These are phyloP conservation scores for Naematelia aurantialba DNA, from an alignment of 768 basidiomycete genomes.

Conservation along the genomic window DNA sequence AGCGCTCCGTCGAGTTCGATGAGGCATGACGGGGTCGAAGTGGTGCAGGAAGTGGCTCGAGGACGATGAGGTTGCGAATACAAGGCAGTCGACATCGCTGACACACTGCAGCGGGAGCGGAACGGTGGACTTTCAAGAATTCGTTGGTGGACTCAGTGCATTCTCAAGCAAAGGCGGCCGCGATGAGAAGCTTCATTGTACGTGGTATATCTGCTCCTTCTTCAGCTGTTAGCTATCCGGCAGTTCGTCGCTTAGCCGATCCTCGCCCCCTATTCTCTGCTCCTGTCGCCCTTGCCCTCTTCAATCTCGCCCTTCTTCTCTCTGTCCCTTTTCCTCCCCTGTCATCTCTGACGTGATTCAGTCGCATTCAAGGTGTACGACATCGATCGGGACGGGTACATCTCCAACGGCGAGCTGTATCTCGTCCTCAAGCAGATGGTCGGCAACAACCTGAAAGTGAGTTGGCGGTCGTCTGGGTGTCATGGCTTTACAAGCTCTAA, in stretches of 20 bases:
- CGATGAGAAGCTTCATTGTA: constrained; percentile 94
- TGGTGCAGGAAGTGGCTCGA: no score
- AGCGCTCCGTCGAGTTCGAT: no score
- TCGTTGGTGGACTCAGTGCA: constrained; percentile 94
- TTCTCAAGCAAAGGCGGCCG: constrained; percentile 95
- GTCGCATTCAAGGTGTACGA: constrained; percentile 99
- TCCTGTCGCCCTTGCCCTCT: neutral
- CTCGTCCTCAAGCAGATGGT: constrained; percentile 99
- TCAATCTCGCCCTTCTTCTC: neutral
- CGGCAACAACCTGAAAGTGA: constrained; percentile 93
- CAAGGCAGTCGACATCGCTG: neutral
- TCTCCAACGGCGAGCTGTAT: constrained; percentile 98
- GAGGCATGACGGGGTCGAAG: no score
- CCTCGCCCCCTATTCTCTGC: no score
- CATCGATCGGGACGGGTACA: constrained; percentile 94
- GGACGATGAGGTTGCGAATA: neutral
- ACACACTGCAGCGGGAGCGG: constrained; percentile 73
- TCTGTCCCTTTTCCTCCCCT: neutral
- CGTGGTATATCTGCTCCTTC: constrained; percentile 48
- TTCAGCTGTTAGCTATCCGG: constrained; percentile 5
- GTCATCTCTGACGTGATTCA: constrained; percentile 49
- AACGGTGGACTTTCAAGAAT: constrained; percentile 98
- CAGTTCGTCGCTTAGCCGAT: neutral
- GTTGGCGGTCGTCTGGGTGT: no score
- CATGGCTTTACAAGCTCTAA: neutral